Evolutionary conservation across 345 rosid genomes (phyloP).

Genomic region (Draba incana): DNA sequence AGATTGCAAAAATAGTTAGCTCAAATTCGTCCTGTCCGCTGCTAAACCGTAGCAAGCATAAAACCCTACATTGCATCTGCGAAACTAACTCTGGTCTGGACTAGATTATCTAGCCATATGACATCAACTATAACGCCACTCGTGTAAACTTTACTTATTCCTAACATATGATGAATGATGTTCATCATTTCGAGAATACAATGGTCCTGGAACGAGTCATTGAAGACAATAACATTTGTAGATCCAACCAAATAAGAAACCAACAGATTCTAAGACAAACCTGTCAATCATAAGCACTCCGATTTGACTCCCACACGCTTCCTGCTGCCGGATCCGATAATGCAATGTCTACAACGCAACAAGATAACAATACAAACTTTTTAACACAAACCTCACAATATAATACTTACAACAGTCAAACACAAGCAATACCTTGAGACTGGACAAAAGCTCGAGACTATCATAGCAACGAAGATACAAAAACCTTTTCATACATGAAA

Average conservation of each 20-base stretch:
- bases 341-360: constrained; percentile 56
- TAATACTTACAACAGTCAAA: constrained; percentile 3
- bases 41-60: background rate
- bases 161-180: background rate
- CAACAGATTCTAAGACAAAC: constrained; percentile 45
- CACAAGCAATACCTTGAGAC: constrained; percentile 61
- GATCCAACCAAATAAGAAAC: constrained; percentile 3
- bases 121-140: constrained; percentile 12
- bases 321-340: constrained; percentile 53
- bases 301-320: constrained; percentile 50
- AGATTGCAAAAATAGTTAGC: constrained; percentile 31
- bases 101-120: constrained; percentile 27
- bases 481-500: constrained; percentile 64
- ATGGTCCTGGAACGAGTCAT: background rate
- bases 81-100: background rate
- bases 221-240: constrained; percentile 1
- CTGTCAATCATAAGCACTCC: constrained; percentile 77
- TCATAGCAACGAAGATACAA: constrained; percentile 67
- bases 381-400: background rate
- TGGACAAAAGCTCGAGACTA: constrained; percentile 63
- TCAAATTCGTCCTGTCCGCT: constrained; percentile 5
- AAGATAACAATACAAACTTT: background rate
- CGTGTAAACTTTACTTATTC: constrained; percentile 3
- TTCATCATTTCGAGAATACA: constrained; percentile 2
- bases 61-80: constrained; percentile 19